These are phyloP conservation scores for Kalanchoe fedtschenkoi DNA, from an alignment of 164 flowering plant species.

Conservation along the genomic window DNA sequence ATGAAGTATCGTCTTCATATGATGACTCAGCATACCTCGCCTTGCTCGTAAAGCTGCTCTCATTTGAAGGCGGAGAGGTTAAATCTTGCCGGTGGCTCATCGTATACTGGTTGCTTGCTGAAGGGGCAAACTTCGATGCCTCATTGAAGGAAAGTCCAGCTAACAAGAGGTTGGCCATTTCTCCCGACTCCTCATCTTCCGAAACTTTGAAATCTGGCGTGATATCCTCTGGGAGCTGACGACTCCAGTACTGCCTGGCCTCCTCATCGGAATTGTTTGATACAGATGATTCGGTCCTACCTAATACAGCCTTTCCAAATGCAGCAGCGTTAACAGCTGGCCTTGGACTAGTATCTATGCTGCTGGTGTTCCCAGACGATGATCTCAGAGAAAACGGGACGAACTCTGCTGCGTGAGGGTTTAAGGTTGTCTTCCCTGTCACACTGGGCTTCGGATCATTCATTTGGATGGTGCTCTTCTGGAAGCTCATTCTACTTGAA, in stretches of 20 bases:
- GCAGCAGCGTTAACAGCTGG: constrained; percentile 29
- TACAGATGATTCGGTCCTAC: constrained; percentile 64
- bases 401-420: constrained; percentile 95
- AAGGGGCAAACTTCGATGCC: constrained; percentile 33
- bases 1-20: constrained; percentile 42
- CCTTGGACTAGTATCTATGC: constrained; percentile 25
- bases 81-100: constrained; percentile 38
- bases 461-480: constrained; percentile 36
- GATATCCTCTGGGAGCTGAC: constrained; percentile 93
- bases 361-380: constrained; percentile 33
- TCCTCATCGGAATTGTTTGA: constrained; percentile 90
- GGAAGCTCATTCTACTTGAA: constrained; percentile 53
- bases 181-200: constrained; percentile 59
- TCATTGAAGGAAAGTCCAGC: constrained; percentile 59
- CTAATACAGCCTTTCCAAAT: constrained; percentile 55
- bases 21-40: constrained; percentile 34
- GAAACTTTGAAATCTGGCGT: constrained; percentile 84
- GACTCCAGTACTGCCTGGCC: constrained; percentile 74
- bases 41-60: constrained; percentile 41
- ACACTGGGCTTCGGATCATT: constrained; percentile 29
- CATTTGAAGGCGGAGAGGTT: constrained; percentile 27
- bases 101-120: constrained; percentile 29
- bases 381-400: constrained; percentile 68
- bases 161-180: constrained; percentile 43
- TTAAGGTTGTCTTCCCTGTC: constrained; percentile 40